Evolutionary conservation across 768 basidiomycete species (phyloP), one percentile per base, ranked within the genome.

Genomic region (Bullera alba): DNA sequence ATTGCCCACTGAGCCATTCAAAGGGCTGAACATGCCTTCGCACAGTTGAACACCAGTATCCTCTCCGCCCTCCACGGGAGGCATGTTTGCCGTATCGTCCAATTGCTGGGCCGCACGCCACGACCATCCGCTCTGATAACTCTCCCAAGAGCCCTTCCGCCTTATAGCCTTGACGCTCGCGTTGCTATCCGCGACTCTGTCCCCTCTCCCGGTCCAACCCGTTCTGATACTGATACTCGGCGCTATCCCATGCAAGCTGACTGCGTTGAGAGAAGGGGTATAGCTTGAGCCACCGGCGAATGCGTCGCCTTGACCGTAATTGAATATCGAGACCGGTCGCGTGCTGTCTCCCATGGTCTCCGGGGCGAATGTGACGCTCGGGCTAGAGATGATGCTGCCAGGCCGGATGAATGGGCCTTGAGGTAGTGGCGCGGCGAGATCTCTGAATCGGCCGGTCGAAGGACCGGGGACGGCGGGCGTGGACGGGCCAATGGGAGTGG

Each of bases 81-180:
- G n/a, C n/a, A n/a, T n/a, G n/a, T n/a, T n/a, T n/a, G n/a, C n/a
- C n/a, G n/a, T n/a, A n/a, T n/a, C n/a, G n/a, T n/a, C n/a, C n/a
- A n/a, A n/a, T n/a, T n/a, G n/a, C n/a, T n/a, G n/a, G n/a, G 45
- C 38, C 8, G 48, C 60, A 52, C 56, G 42, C 65, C 67, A 63
- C n/a, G 52, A 56, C 62, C 63, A 67, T n/a, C 61, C 58, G 26
- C 55, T 90, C 22, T 80, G 83, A 64, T 85, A 85, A 61, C 89
- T 91, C 60, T 87, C 92, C 86, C 90, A 92, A 63, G 89, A 92
- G 0, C 86, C 85, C 61, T 86, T 87, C 50, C 90, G 76, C 53
- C 90, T 76, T 60, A 95, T 75, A n/a, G 91, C 92, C 5, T 90
- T 79, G 22, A 95, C 83, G 62, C 87, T 90, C 0, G 91, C 91